Evolutionary conservation across 495 filamentous ascomycete genomes (phyloP).

Genomic region (Xeromyces bisporus): DNA sequence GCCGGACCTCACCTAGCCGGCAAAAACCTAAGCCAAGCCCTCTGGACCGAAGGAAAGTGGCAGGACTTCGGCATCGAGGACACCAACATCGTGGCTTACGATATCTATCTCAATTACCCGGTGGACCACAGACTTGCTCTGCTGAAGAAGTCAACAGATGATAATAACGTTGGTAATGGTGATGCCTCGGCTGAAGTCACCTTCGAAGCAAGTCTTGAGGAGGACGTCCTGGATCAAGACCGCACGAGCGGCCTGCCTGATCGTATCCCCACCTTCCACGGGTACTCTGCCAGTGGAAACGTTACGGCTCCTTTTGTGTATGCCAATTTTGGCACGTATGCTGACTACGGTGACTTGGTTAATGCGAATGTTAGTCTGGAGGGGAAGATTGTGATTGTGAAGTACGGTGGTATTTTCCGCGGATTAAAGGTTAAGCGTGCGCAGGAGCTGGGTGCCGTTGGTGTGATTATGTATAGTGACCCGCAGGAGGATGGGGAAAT

Average conservation of each 20-base stretch:
- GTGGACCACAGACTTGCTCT: conserved; percentile 61
- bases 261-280: conserved; percentile 85
- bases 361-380: conserved; percentile 56
- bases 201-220: conserved; percentile 67
- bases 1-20: conserved; percentile 75
- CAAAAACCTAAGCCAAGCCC: conserved; percentile 69
- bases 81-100: conserved; percentile 59
- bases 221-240: conserved; percentile 78
- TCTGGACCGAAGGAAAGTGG: conserved; percentile 81
- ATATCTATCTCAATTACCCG: conserved; percentile 86
- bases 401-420: conserved; percentile 76
- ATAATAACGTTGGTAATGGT: neutral
- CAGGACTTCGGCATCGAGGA: conserved; percentile 62
- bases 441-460: conserved; percentile 81
- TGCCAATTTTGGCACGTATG: conserved; percentile 75
- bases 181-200: conserved; percentile 30
- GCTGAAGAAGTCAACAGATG: conserved; percentile 33
- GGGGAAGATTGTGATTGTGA: conserved; percentile 75
- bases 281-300: conserved; percentile 83
- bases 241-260: conserved; percentile 52
- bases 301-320: conserved; percentile 72
- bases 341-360: conserved; percentile 70
- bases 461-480: conserved; percentile 71
- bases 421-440: conserved; percentile 88
- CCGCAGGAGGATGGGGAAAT: conserved; percentile 76